Percentiles rank a stretch among this genome's conserved stretches.
These are phyloP conservation scores for Elaeagnus macrophylla DNA, from an alignment of 306 rosid genomes.

Conservation along the genomic window DNA sequence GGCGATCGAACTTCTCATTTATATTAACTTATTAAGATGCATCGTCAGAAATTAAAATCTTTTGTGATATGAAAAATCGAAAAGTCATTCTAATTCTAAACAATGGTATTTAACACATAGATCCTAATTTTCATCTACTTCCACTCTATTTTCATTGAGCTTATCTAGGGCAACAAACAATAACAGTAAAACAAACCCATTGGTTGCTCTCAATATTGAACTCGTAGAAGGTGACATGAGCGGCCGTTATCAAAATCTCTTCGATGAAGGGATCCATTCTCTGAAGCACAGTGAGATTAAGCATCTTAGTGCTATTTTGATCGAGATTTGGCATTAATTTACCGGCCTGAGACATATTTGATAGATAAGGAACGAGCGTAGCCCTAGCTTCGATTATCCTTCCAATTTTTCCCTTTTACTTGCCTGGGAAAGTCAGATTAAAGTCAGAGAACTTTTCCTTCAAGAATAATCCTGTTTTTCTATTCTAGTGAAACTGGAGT, in stretches of 20 bases:
- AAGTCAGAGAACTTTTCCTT: neutral
- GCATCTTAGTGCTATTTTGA: constrained; percentile 69
- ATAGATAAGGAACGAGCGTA: neutral
- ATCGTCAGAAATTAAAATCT: too few relatives aligned
- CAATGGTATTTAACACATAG: neutral
- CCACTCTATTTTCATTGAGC: neutral
- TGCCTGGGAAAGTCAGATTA: constrained; percentile 24
- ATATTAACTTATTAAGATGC: too few relatives aligned
- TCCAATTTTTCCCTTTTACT: constrained; percentile 12
- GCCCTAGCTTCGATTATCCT: constrained; percentile 16
- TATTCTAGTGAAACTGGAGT: neutral
- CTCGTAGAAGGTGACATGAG: constrained; percentile 81
- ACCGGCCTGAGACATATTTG: constrained; percentile 49
- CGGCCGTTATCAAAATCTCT: constrained; percentile 88
- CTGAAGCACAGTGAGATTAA: constrained; percentile 86
- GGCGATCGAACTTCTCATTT: too few relatives aligned
- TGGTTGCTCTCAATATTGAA: constrained; percentile 71
- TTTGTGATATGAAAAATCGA: too few relatives aligned
- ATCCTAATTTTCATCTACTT: neutral
- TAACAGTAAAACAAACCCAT: constrained; percentile 57
- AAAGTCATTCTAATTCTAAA: too few relatives aligned
- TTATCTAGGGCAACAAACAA: constrained; percentile 8
- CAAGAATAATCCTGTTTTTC: neutral
- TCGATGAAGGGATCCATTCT: constrained; percentile 80
- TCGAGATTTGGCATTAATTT: constrained; percentile 93